Evolutionary conservation across 2,329 filamentous ascomycete genomes (phyloP).

Genomic region (Nigrospora osmanthi): DNA sequence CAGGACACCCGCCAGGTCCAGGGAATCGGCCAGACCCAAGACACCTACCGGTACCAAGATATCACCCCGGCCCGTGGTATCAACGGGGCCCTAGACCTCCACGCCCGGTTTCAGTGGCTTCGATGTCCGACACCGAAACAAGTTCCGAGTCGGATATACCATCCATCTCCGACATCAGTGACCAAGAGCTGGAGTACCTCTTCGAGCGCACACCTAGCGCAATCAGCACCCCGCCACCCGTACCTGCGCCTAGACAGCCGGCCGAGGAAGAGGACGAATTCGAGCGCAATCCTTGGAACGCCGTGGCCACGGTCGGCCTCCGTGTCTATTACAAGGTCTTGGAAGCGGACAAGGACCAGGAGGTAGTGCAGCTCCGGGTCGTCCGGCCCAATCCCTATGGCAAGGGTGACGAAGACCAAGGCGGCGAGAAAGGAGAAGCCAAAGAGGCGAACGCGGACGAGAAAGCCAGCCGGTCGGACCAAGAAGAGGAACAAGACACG

Average conservation of each 20-base stretch:
- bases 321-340: slow-evolving; percentile 48
- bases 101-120: background rate
- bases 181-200: slow-evolving; percentile 27
- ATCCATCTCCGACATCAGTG: slow-evolving; percentile 28
- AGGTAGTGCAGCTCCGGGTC: slow-evolving; percentile 29
- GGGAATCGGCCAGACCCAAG: too few relatives aligned
- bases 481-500: slow-evolving; percentile 12
- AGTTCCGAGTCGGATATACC: slow-evolving; percentile 15
- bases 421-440: slow-evolving; percentile 15
- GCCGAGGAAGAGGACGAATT: slow-evolving; percentile 46
- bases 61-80: too few relatives aligned
- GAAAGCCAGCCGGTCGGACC: slow-evolving; percentile 7
- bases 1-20: too few relatives aligned
- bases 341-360: slow-evolving; percentile 20
- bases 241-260: slow-evolving; percentile 18
- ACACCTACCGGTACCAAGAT: too few relatives aligned
- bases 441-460: slow-evolving; percentile 11
- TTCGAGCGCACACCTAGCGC: slow-evolving; percentile 10
- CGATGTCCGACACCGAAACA: background rate
- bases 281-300: slow-evolving; percentile 53
- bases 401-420: slow-evolving; percentile 14
- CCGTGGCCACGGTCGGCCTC: slow-evolving; percentile 52
- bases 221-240: slow-evolving; percentile 14
- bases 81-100: too few relatives aligned
- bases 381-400: slow-evolving; percentile 28